Evolutionary conservation across 345 rosid species (phyloP), one percentile per base, ranked within the genome.

Genomic region (Lepidium africanum): DNA sequence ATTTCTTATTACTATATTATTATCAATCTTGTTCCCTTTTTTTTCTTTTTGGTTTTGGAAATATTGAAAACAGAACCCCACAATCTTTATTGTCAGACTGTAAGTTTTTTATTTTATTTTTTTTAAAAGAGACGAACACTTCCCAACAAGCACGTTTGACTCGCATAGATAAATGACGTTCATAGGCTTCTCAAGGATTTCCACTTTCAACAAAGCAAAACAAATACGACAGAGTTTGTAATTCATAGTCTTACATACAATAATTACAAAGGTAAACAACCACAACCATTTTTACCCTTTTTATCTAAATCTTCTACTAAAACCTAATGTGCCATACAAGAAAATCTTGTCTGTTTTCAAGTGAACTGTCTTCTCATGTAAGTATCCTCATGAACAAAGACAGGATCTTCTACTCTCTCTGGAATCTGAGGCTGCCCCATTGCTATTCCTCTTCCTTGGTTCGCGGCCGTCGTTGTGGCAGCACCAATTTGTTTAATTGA

Each of bases 361-460:
- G 89, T 79, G 75, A 84, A 78, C 64, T 90, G 97, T 36, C 91
- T 71, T 79, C 90, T 82, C 79, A 81, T 81, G 59, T 85, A 83
- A 17, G 92, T 85, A 68, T 87, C 96, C 77, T 91, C 92, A 30
- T 86, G 90, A 23, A 89, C 89, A 47, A 89, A 91, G 33, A 83
- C 91, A 5, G 96, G 93, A 23, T 75, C 86, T 76, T 74, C 85
- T 25, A 83, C 50, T 75, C 67, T 76, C 59, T 76, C 83, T 14
- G 95, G 81, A 73, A 88, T 55, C 80, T 87, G 91, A 63, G 92
- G 88, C 51, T 84, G 90, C 51, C 86, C 96, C 95, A 85, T 80
- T 46, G 87, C 87, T 70, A 89, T 83, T 40, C 88, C 79, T 54
- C 67, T 73, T 73, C 76, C 69, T 67, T 59, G 78, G 30, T 82